Conservation (phyloP, 2,329 filamentous ascomycete genomes). For the Botrytis hyacinthi region DNA sequence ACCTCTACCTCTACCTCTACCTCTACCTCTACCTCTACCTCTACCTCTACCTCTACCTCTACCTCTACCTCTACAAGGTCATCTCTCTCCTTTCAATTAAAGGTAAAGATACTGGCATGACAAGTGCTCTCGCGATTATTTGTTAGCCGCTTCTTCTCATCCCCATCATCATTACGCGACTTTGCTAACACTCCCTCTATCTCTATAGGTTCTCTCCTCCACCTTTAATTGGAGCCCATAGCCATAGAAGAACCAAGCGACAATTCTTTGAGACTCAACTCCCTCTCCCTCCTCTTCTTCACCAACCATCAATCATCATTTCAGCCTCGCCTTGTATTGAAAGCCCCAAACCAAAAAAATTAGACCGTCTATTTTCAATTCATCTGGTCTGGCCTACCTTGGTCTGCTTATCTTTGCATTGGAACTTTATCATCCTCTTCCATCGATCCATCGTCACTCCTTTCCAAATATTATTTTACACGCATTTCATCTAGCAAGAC, state of each 20-base stretch:
- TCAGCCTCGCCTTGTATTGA: conserved; percentile 16
- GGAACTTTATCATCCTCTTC: background rate
- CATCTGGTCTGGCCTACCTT: background rate
- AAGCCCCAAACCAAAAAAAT: background rate
- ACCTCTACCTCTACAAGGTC: background rate
- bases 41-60: no score
- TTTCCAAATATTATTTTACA: background rate
- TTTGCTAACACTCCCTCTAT: background rate
- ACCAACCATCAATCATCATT: conserved; percentile 2
- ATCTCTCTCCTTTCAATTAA: background rate
- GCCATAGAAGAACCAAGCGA: background rate
- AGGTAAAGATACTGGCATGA: background rate
- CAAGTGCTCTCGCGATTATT: conserved; percentile 1
- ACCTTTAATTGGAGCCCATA: background rate
- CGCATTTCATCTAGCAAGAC: background rate
- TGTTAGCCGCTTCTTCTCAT: background rate
- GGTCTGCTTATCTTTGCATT: background rate
- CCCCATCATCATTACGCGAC: conserved; percentile 11
- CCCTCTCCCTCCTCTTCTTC: background rate
- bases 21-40: no score
- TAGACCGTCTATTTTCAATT: background rate
- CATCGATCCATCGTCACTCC: conserved; percentile 5
- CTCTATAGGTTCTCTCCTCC: background rate
- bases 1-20: no score
- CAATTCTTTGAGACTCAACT: background rate